Percentiles rank a stretch among this genome's conserved stretches.
Evolutionary conservation across 345 rosid species (phyloP).

Genomic region (Durio zibethinus): DNA sequence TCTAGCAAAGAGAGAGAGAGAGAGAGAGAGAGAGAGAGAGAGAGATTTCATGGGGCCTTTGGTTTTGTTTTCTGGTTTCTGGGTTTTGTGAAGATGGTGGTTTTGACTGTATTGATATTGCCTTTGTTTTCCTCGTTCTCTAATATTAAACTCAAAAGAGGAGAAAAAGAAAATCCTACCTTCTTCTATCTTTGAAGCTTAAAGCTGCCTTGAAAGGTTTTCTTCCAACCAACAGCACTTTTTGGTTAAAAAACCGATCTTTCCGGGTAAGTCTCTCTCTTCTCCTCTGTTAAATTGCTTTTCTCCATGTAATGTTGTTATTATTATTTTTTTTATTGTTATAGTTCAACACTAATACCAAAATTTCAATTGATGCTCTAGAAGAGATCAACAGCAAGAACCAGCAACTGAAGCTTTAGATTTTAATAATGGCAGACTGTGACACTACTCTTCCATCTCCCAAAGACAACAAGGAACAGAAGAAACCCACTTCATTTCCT

Average conservation of each 20-base stretch:
- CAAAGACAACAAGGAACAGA: constrained; percentile 31
- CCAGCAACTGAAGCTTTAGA: constrained; percentile 25
- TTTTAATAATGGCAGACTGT: constrained; percentile 46
- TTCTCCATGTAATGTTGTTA: not conserved
- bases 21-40: too few species aligned
- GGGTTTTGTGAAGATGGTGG: constrained; percentile 17
- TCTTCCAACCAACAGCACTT: constrained; percentile 20
- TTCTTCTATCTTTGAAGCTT: constrained; percentile 24
- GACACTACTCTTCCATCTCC: constrained; percentile 31
- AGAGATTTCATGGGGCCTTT: constrained; percentile 20
- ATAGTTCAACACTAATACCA: constrained; percentile 12
- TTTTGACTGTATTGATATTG: constrained; percentile 22
- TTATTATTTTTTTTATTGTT: constrained; percentile 7
- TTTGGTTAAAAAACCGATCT: constrained; percentile 13
- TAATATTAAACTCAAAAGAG: constrained; percentile 4
- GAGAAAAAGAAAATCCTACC: constrained; percentile 7
- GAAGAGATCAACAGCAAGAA: constrained; percentile 35
- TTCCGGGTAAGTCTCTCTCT: constrained; percentile 18
- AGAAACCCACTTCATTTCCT: constrained; percentile 54
- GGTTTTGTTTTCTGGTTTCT: constrained; percentile 20
- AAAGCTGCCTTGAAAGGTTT: constrained; percentile 25
- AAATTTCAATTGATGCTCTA: constrained; percentile 23
- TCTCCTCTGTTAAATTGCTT: not conserved
- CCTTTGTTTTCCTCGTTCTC: constrained; percentile 17
- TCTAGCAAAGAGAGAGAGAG: constrained; percentile 8